phyloP scores from a whole-genome alignment of 129 eudicot species.

The Flaveria bidentis region DNA sequence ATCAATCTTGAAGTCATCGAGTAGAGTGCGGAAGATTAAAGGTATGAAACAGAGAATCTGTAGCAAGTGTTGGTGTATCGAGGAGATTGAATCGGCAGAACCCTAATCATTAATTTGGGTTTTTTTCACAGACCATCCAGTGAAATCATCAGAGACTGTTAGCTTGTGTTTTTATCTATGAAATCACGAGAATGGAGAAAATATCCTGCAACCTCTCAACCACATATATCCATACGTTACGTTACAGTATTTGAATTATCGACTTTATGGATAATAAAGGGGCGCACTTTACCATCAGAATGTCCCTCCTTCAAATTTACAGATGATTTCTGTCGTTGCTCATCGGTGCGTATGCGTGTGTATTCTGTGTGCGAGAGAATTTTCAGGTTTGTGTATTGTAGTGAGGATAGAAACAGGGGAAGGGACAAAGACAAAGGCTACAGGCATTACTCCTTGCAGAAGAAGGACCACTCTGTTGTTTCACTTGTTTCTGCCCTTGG shows the following conservation, averaged over 20 bases:
- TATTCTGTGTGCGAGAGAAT: background rate
- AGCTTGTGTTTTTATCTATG: constrained; percentile 7
- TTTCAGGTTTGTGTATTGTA: constrained; percentile 17
- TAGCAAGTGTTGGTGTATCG: constrained; percentile 17
- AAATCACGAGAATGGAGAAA: constrained; percentile 46
- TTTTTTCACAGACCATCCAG: constrained; percentile 14
- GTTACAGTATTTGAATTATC: no score
- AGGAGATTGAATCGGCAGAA: constrained; percentile 43
- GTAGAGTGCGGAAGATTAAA: constrained; percentile 12
- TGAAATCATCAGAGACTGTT: constrained; percentile 35
- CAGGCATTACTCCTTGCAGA: constrained; percentile 14
- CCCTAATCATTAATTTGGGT: constrained; percentile 31
- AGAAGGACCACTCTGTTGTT: constrained; percentile 43
- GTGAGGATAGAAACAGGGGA: constrained; percentile 34
- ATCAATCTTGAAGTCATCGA: constrained; percentile 41
- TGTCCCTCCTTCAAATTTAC: no score
- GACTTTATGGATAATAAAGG: no score
- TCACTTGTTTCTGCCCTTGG: constrained; percentile 4
- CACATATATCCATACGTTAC: no score
- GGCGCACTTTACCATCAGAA: no score
- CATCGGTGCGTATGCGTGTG: no score
- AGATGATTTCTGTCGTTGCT: no score
- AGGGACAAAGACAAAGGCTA: constrained; percentile 37
- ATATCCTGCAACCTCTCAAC: constrained; percentile 26
- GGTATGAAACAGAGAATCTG: constrained; percentile 8